Percentiles rank a stretch among this genome's conserved stretches.
These are phyloP conservation scores for Suillus bovinus DNA, from an alignment of 768 basidiomycete species.

Conservation along the genomic window DNA sequence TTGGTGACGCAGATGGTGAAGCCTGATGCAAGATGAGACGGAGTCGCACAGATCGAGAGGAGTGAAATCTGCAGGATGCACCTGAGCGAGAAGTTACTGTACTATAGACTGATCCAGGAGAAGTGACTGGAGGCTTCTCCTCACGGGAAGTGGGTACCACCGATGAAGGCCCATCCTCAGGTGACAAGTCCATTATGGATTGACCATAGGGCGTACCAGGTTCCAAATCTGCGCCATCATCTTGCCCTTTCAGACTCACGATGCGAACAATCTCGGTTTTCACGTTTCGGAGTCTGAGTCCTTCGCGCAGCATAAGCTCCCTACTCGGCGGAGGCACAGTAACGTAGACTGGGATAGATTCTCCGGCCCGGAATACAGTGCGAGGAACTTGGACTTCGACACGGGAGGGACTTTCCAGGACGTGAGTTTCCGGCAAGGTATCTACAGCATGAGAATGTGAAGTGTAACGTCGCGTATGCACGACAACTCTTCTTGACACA, in stretches of 20 bases:
- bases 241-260: slow-evolving; percentile 54
- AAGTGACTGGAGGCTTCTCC: slow-evolving; percentile 40
- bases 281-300: slow-evolving; percentile 77
- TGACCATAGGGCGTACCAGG: not conserved
- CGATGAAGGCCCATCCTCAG: slow-evolving; percentile 35
- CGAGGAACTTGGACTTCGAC: slow-evolving; percentile 74
- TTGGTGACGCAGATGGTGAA: slow-evolving; percentile 48
- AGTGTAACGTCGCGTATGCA: slow-evolving; percentile 76
- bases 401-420: slow-evolving; percentile 60
- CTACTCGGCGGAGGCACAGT: slow-evolving; percentile 75
- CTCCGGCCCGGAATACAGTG: slow-evolving; percentile 67
- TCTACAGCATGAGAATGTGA: slow-evolving; percentile 59
- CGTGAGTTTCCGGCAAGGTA: slow-evolving; percentile 58
- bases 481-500: slow-evolving; percentile 56
- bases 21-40: slow-evolving; percentile 80
- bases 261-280: slow-evolving; percentile 75
- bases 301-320: slow-evolving; percentile 66
- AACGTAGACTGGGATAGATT: slow-evolving; percentile 77
- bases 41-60: slow-evolving; percentile 67
- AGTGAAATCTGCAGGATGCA: slow-evolving; percentile 89
- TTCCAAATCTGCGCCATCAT: slow-evolving; percentile 30
- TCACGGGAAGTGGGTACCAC: slow-evolving; percentile 19
- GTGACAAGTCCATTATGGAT: slow-evolving; percentile 3
- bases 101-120: slow-evolving; percentile 35
- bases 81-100: slow-evolving; percentile 80